Conservation (phyloP, 1,284 basidiomycete genomes). For the Anthracocystis setariae region DNA sequence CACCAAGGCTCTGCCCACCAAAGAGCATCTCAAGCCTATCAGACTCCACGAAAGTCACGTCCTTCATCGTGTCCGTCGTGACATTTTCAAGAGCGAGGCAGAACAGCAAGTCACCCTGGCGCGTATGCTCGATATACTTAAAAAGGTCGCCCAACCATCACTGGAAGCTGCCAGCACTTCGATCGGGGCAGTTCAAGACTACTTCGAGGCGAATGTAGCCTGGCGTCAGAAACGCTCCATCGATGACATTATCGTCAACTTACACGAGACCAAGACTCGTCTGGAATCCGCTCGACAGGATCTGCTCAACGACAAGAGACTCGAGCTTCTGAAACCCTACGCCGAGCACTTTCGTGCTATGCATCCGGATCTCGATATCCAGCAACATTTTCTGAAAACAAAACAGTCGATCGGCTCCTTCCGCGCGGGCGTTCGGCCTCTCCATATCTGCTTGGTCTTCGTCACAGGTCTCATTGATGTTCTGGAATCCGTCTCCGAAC, state of each 20-base stretch:
- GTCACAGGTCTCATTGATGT: conserved; percentile 70
- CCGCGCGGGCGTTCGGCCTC: conserved; percentile 67
- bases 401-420: conserved; percentile 27
- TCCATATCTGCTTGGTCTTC: conserved; percentile 72
- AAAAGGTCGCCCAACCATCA: conserved; percentile 65
- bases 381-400: conserved; percentile 39
- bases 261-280: conserved; percentile 68
- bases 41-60: conserved; percentile 62
- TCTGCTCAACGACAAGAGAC: conserved; percentile 69
- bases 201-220: conserved; percentile 61
- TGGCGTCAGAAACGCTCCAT: conserved; percentile 48
- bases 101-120: conserved; percentile 69
- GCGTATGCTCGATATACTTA: conserved; percentile 72
- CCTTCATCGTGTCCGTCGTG: conserved; percentile 67
- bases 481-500: conserved; percentile 70
- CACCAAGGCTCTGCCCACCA: conserved; percentile 60
- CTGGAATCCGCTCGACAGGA: conserved; percentile 19
- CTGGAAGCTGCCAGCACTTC: conserved; percentile 67
- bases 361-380: conserved; percentile 37
- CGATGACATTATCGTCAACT: conserved; percentile 40
- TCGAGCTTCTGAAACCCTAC: conserved; percentile 71
- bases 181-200: conserved; percentile 67
- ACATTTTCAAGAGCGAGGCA: conserved; percentile 68
- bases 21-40: conserved; percentile 60
- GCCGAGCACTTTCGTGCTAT: conserved; percentile 40